Evolutionary conservation across 495 filamentous ascomycete species (phyloP).

Genomic region (Wilcoxina mikolae): DNA sequence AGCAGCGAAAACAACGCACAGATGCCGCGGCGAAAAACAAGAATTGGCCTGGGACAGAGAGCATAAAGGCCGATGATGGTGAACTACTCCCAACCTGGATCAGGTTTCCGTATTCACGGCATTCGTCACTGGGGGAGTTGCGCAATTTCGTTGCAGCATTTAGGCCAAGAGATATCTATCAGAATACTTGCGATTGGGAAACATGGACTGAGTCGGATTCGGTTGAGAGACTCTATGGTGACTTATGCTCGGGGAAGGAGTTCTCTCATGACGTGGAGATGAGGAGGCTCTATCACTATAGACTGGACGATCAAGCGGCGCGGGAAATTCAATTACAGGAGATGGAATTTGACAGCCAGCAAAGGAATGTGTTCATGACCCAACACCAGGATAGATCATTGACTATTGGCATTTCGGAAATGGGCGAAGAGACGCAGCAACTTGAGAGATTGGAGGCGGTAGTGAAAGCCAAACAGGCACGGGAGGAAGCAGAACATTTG

Average conservation of each 20-base stretch:
- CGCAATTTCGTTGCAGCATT: constrained; percentile 55
- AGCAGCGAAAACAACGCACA: background rate
- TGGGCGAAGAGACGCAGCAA: too few relatives aligned
- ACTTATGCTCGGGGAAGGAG: constrained; percentile 42
- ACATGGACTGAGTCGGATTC: constrained; percentile 48
- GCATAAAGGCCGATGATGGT: constrained; percentile 13
- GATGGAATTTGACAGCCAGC: too few relatives aligned
- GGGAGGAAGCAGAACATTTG: too few relatives aligned
- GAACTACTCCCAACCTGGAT: constrained; percentile 33
- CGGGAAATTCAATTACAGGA: too few relatives aligned
- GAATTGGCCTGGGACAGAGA: constrained; percentile 4
- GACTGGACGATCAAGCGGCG: too few relatives aligned
- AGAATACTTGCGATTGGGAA: constrained; percentile 58
- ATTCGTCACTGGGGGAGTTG: constrained; percentile 74
- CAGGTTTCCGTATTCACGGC: constrained; percentile 73
- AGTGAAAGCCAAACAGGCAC: too few relatives aligned
- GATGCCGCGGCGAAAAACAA: background rate
- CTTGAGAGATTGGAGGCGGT: too few relatives aligned
- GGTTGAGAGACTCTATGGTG: constrained; percentile 54
- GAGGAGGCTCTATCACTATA: constrained; percentile 15
- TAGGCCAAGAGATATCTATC: constrained; percentile 60
- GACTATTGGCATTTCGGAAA: too few relatives aligned
- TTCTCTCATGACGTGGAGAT: constrained; percentile 59
- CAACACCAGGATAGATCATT: too few relatives aligned
- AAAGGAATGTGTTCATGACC: too few relatives aligned